phyloP scores from a whole-genome alignment of 108 stramenopile species.

The Cyclostephanos invisitatus region DNA sequence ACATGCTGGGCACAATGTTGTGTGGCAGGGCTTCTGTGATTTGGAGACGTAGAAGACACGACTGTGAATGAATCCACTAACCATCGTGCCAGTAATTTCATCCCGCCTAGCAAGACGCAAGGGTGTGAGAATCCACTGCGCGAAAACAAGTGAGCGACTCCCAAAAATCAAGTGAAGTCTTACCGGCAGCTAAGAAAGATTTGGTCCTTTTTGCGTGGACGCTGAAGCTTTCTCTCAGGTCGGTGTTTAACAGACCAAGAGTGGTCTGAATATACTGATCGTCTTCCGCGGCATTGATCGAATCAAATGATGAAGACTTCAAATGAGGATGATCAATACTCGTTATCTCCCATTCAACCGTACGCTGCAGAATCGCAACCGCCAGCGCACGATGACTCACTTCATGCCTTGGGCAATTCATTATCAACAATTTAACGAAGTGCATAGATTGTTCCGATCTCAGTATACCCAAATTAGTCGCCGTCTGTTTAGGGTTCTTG shows the following conservation, averaged over 20 bases:
- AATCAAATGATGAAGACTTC: not conserved
- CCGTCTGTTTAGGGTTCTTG: not conserved
- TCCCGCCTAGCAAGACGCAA: constrained; percentile 17
- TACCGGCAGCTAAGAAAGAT: constrained; percentile 20
- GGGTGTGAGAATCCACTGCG: not conserved
- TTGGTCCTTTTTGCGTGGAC: constrained; percentile 1
- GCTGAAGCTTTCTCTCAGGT: not conserved
- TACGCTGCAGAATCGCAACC: constrained; percentile 38
- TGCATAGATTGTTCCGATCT: constrained; percentile 18
- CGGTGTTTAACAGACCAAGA: not conserved
- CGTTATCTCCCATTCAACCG: constrained; percentile 34
- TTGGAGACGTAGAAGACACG: constrained; percentile 8
- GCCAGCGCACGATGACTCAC: constrained; percentile 31
- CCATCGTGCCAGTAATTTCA: constrained; percentile 46
- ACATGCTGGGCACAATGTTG: not conserved
- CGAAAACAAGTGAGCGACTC: not conserved
- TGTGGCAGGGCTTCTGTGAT: not conserved
- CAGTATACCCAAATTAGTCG: constrained; percentile 20
- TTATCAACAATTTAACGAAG: constrained; percentile 28
- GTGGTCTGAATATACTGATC: not conserved
- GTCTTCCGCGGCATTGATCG: not conserved
- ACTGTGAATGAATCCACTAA: constrained; percentile 37
- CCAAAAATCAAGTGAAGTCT: not conserved
- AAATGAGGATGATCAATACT: constrained; percentile 5
- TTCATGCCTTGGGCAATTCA: constrained; percentile 28